phyloP scores from a whole-genome alignment of 1,284 basidiomycete genomes.

The Coniferiporia weirii region DNA sequence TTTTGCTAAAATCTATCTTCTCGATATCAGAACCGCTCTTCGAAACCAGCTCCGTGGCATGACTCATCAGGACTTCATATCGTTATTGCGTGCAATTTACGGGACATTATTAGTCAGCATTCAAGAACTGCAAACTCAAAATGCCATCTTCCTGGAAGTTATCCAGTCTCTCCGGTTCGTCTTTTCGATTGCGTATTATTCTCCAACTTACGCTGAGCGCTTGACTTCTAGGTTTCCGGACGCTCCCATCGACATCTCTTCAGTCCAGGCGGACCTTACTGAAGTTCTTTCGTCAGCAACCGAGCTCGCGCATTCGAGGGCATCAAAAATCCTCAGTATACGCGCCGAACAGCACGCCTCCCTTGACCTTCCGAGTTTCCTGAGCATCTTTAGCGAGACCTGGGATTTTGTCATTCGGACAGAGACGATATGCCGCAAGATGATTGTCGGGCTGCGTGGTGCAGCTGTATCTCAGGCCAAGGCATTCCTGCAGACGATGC shows the following conservation, averaged over 20 bases:
- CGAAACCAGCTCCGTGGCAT: constrained; percentile 61
- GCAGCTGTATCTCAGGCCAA: constrained; percentile 85
- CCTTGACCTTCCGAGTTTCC: constrained; percentile 71
- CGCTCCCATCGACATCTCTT: constrained; percentile 35
- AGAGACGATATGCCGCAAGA: constrained; percentile 79
- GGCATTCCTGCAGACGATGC: constrained; percentile 81
- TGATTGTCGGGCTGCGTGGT: constrained; percentile 89
- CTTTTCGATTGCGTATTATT: neutral
- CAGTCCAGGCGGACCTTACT: constrained; percentile 53
- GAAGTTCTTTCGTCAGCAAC: constrained; percentile 78
- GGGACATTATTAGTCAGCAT: constrained; percentile 63
- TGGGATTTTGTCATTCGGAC: constrained; percentile 89
- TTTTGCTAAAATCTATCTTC: constrained; percentile 14
- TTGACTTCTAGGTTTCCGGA: constrained; percentile 30
- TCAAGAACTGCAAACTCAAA: constrained; percentile 68
- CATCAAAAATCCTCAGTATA: constrained; percentile 71
- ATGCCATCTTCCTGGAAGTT: constrained; percentile 55
- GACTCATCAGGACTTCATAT: constrained; percentile 66
- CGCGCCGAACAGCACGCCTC: constrained; percentile 76
- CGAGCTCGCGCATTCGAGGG: constrained; percentile 79
- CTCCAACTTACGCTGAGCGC: constrained; percentile 9
- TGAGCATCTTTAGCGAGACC: constrained; percentile 76
- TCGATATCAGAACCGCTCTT: constrained; percentile 35
- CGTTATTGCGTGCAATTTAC: constrained; percentile 60
- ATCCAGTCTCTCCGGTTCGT: constrained; percentile 47